Percentiles rank a stretch among this genome's conserved stretches.
These are phyloP conservation scores for Trichoderma afroharzianum DNA, from an alignment of 2,329 filamentous ascomycete species.

Conservation along the genomic window DNA sequence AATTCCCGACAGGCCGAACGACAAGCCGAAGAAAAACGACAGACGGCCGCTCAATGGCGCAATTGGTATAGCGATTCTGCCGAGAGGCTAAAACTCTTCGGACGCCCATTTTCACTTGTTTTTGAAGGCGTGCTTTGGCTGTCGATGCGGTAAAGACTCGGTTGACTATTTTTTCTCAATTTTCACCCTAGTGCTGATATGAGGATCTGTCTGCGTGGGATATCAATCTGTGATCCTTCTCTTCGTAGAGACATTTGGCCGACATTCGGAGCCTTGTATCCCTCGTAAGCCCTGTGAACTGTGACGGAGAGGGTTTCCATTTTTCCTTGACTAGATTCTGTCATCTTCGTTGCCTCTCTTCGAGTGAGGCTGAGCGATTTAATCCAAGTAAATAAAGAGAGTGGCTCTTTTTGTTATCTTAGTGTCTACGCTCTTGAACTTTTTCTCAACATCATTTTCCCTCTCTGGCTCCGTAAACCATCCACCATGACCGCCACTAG, in stretches of 20 bases:
- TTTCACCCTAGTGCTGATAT: constrained; percentile 1
- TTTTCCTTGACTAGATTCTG: background rate
- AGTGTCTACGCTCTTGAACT: background rate
- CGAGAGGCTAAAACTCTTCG: background rate
- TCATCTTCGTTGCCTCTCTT: background rate
- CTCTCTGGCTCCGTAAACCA: background rate
- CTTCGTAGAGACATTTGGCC: background rate
- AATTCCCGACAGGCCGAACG: constrained; percentile 4
- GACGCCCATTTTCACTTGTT: background rate
- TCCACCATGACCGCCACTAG: constrained; percentile 4
- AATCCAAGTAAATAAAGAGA: background rate
- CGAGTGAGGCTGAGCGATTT: background rate
- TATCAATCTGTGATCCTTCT: background rate
- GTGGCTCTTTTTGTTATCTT: background rate
- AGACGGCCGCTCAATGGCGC: constrained; percentile 6
- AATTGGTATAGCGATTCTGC: background rate
- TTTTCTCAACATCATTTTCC: background rate
- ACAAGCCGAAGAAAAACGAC: background rate
- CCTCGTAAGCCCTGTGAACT: background rate
- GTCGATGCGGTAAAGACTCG: constrained; percentile 9
- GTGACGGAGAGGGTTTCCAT: background rate
- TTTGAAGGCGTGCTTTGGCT: background rate
- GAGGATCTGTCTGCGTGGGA: background rate
- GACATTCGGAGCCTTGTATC: background rate
- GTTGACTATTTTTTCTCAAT: background rate